Conservation (phyloP, 495 filamentous ascomycete genomes). For the Podospora pseudopauciseta region DNA sequence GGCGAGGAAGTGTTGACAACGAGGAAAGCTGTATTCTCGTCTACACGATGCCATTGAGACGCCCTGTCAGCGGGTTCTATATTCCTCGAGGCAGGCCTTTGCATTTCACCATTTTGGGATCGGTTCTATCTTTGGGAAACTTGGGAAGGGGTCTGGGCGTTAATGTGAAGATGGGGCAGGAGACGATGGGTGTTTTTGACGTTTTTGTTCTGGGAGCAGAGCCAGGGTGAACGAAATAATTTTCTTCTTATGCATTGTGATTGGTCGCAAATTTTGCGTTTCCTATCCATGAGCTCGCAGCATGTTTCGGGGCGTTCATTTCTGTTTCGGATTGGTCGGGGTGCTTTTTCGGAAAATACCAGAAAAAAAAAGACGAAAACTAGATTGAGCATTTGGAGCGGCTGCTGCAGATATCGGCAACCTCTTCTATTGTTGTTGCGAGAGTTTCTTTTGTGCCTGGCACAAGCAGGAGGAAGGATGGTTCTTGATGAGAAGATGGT, state of each 20-base stretch:
- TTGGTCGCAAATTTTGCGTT: slow-evolving; percentile 9
- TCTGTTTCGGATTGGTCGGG: background rate
- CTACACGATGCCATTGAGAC: slow-evolving; percentile 28
- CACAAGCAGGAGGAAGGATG: background rate
- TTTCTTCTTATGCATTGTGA: background rate
- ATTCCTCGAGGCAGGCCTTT: background rate
- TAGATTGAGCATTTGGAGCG: background rate
- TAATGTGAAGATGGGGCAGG: background rate
- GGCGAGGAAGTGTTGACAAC: slow-evolving; percentile 31
- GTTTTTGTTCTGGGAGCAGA: background rate
- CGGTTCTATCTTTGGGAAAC: background rate
- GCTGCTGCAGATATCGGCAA: background rate
- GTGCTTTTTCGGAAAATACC: background rate
- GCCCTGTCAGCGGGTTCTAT: background rate
- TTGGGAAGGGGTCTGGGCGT: background rate
- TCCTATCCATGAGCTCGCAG: background rate
- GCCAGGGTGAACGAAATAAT: background rate
- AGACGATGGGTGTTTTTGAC: background rate
- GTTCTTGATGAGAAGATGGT: background rate
- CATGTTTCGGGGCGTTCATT: slow-evolving; percentile 5
- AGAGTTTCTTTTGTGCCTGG: background rate
- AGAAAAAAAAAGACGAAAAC: background rate
- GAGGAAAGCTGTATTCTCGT: slow-evolving; percentile 15
- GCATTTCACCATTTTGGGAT: background rate
- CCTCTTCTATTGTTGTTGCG: background rate